A percentile compares a stretch with the other conserved stretches of the same genome.
These are phyloP conservation scores for Nakaseomyces uthaithaninus DNA, from an alignment of 1,139 yeast genomes.

Conservation along the genomic window DNA sequence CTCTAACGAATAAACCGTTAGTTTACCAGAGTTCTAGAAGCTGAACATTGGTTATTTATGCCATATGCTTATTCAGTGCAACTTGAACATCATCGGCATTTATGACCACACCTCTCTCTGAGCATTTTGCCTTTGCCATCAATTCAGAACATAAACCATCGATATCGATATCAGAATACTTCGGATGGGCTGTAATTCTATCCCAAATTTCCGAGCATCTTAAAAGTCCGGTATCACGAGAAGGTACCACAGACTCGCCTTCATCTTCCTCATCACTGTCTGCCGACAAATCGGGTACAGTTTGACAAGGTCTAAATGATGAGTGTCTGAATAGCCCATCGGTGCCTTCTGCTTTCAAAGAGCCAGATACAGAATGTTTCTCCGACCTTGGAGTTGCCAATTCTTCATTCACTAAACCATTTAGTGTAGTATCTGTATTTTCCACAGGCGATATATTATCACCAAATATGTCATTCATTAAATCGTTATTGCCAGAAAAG, in stretches of 20 bases:
- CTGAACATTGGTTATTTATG: no score
- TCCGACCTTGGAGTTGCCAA: conserved; percentile 8
- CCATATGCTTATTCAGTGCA: conserved; percentile 37
- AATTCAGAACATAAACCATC: conserved; percentile 87
- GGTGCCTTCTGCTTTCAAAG: conserved; percentile 9
- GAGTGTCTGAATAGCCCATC: conserved; percentile 9
- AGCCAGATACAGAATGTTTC: background rate
- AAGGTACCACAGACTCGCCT: conserved; percentile 45
- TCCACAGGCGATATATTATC: conserved; percentile 10
- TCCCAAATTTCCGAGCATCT: conserved; percentile 95
- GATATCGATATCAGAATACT: conserved; percentile 84
- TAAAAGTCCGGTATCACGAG: conserved; percentile 41
- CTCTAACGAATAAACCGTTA: no score
- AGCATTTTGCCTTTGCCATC: conserved; percentile 89
- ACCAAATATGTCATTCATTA: conserved; percentile 11
- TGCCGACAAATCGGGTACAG: background rate
- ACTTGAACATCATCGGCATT: conserved; percentile 69
- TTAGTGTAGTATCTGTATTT: conserved; percentile 10
- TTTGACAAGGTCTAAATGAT: background rate
- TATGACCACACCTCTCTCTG: conserved; percentile 83
- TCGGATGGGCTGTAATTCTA: conserved; percentile 86
- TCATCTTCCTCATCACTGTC: conserved; percentile 14
- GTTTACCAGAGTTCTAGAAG: no score
- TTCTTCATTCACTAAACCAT: conserved; percentile 18
- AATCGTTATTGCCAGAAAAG: conserved; percentile 4